Percentiles rank a stretch among this genome's conserved stretches.
These are phyloP conservation scores for Neoscytalidium dimidiatum DNA, from an alignment of 2,329 filamentous ascomycete genomes.

Conservation along the genomic window DNA sequence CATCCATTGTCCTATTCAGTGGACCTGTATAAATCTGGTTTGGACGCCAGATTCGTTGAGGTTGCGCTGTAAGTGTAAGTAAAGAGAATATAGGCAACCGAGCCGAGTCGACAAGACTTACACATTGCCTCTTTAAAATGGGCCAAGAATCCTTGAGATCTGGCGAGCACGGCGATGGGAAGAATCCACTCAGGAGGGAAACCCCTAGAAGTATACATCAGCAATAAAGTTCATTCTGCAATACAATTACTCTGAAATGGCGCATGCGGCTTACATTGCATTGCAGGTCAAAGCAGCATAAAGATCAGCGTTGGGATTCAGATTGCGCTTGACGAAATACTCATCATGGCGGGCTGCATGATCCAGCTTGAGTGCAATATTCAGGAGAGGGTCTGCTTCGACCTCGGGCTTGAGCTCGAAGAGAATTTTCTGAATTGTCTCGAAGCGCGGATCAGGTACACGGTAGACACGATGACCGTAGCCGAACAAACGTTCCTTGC, in stretches of 20 bases:
- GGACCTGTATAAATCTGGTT: background rate
- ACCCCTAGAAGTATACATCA: background rate
- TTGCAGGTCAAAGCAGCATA: constrained; percentile 47
- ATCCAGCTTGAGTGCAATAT: constrained; percentile 43
- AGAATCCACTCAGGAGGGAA: background rate
- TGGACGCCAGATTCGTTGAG: background rate
- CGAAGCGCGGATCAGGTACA: constrained; percentile 56
- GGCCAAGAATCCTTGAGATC: background rate
- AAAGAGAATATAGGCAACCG: background rate
- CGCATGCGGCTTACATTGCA: constrained; percentile 37
- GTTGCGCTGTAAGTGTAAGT: background rate
- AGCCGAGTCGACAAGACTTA: background rate
- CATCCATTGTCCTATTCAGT: background rate
- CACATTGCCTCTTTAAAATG: background rate
- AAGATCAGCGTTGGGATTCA: constrained; percentile 50
- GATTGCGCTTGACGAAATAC: constrained; percentile 39
- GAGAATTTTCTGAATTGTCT: constrained; percentile 51
- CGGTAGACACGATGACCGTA: constrained; percentile 60
- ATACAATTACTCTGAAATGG: background rate
- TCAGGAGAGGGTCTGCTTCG: constrained; percentile 35
- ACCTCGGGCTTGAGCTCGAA: constrained; percentile 37
- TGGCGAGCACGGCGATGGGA: background rate
- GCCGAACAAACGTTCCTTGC: constrained; percentile 56
- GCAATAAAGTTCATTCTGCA: background rate
- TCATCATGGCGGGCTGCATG: constrained; percentile 37